phyloP scores from a whole-genome alignment of 768 basidiomycete genomes.

The Fistulinella prunicolor region DNA sequence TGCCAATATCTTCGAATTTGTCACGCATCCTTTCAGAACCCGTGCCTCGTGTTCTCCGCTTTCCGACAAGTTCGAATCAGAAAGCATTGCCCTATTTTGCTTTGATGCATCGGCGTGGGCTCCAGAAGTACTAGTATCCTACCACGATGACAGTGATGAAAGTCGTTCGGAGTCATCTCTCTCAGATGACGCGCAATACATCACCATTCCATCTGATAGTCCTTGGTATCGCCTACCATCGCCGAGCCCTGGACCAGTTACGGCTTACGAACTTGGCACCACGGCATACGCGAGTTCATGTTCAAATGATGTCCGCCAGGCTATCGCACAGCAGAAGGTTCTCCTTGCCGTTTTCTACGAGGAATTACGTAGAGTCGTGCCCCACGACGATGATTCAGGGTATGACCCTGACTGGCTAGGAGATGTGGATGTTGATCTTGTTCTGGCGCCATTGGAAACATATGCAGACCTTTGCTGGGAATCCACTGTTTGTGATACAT shows the following conservation, averaged over 20 bases:
- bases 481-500: slow-evolving; percentile 24
- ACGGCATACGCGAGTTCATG: slow-evolving; percentile 25
- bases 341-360: slow-evolving; percentile 33
- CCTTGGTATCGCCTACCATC: slow-evolving; percentile 37
- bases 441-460: slow-evolving; percentile 26
- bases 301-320: slow-evolving; percentile 33
- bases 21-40: slow-evolving; percentile 18
- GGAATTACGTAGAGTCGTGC: slow-evolving; percentile 26
- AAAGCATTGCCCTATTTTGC: slow-evolving; percentile 15
- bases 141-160: slow-evolving; percentile 21
- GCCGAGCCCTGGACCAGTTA: slow-evolving; percentile 24
- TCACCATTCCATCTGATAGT: slow-evolving; percentile 38
- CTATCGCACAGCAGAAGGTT: slow-evolving; percentile 31
- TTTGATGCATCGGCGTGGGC: slow-evolving; percentile 20
- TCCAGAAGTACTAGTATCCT: slow-evolving; percentile 13
- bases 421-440: slow-evolving; percentile 27
- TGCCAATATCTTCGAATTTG: slow-evolving; percentile 11
- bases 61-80: slow-evolving; percentile 22
- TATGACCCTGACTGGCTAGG: slow-evolving; percentile 29
- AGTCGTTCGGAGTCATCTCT: slow-evolving; percentile 15
- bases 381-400: slow-evolving; percentile 3
- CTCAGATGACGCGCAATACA: slow-evolving; percentile 36
- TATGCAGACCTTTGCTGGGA: slow-evolving; percentile 32
- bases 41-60: slow-evolving; percentile 17
- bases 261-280: slow-evolving; percentile 18